Conservation (phyloP, 495 filamentous ascomycete genomes). For the Aspergillus bertholletiae region DNA sequence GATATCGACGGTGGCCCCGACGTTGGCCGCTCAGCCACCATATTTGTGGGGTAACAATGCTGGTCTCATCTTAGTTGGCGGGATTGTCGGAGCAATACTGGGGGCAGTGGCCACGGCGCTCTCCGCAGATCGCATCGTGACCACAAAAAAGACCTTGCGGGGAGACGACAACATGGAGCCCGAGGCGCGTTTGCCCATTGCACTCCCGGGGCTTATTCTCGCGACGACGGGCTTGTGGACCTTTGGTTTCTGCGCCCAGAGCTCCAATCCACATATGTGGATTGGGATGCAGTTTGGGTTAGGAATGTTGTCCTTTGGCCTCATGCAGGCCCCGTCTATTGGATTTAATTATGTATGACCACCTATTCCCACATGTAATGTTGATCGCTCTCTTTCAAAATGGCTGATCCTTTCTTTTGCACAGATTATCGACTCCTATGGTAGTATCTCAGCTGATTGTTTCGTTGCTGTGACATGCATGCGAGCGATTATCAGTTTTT, state of each 20-base stretch:
- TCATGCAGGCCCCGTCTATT: constrained; percentile 13
- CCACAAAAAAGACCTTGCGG: constrained; percentile 8
- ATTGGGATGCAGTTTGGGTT: constrained; percentile 14
- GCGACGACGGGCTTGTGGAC: constrained; percentile 15
- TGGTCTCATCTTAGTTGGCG: constrained; percentile 9
- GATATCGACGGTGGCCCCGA: constrained; percentile 5
- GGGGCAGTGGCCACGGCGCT: constrained; percentile 5
- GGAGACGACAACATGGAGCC: constrained; percentile 9
- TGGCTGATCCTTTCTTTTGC: neutral
- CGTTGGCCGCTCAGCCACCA: constrained; percentile 6
- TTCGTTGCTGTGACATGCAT: constrained; percentile 18
- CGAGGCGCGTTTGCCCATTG: constrained; percentile 12
- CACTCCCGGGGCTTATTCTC: constrained; percentile 14
- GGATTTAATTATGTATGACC: constrained; percentile 10
- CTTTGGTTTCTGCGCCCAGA: constrained; percentile 14
- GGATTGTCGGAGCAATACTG: constrained; percentile 7
- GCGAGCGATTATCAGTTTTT: constrained; percentile 17
- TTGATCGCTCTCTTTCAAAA: neutral
- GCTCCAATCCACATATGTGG: constrained; percentile 5
- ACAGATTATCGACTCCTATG: constrained; percentile 16
- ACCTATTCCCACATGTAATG: neutral
- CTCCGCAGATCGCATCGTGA: constrained; percentile 10
- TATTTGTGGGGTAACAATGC: constrained; percentile 10
- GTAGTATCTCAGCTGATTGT: constrained; percentile 9
- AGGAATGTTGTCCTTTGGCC: constrained; percentile 11